Conservation (phyloP, 352 stramenopile genomes). For the Blastocystis sp. region DNA sequence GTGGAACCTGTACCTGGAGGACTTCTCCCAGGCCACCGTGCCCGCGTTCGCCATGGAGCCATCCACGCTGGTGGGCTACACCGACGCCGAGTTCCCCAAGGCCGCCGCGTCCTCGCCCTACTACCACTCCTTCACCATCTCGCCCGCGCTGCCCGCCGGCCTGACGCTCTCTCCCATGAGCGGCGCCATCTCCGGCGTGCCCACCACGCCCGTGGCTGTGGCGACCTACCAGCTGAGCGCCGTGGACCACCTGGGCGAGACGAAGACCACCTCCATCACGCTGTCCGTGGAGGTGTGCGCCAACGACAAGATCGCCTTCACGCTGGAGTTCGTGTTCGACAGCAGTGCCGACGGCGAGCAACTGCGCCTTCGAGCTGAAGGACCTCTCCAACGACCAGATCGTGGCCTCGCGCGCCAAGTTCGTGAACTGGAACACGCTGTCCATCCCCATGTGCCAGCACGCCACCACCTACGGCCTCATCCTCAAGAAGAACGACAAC, state of each 20-base stretch:
- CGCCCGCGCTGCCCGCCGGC: conserved; percentile 48
- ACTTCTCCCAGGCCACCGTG: neutral
- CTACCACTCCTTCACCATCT: conserved; percentile 2
- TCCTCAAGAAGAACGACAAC: conserved; percentile 19
- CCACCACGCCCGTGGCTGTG: neutral
- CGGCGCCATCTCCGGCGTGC: conserved; percentile 34
- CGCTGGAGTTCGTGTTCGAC: conserved; percentile 21
- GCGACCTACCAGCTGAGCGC: neutral
- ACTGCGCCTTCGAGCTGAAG: conserved; percentile 35
- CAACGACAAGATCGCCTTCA: conserved; percentile 38
- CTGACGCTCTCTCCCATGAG: conserved; percentile 14
- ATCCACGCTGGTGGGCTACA: conserved; percentile 19
- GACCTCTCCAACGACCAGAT: conserved; percentile 30
- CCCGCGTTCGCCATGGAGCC: neutral
- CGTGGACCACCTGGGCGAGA: conserved; percentile 42
- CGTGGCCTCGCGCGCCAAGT: neutral
- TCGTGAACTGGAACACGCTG: conserved; percentile 13
- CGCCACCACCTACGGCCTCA: conserved; percentile 19
- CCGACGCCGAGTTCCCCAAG: neutral
- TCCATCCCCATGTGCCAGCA: conserved; percentile 28
- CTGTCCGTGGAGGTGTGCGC: conserved; percentile 33
- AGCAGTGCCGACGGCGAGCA: neutral
- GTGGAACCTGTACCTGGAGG: conserved; percentile 19
- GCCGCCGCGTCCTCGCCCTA: neutral
- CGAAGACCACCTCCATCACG: conserved; percentile 10